phyloP scores from a whole-genome alignment of 129 eudicot species.

The Silybum marianum region DNA sequence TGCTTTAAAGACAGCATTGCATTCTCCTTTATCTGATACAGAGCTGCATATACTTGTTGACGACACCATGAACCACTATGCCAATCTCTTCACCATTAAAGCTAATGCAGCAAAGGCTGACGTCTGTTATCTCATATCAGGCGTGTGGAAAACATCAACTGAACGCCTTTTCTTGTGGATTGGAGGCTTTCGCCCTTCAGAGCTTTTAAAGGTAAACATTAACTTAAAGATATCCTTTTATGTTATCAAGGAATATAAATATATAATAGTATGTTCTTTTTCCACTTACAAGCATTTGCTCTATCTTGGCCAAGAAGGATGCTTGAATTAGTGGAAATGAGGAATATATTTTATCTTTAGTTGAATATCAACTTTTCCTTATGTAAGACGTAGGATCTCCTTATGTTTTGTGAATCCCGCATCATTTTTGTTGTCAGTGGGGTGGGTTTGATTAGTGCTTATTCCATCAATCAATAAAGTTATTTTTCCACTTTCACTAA shows the following conservation, averaged over 20 bases:
- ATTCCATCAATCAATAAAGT: constrained; percentile 41
- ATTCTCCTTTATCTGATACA: constrained; percentile 50
- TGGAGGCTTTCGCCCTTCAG: constrained; percentile 98
- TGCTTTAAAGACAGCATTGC: constrained; percentile 61
- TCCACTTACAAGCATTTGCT: background rate
- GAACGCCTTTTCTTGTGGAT: constrained; percentile 93
- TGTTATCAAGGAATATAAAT: background rate
- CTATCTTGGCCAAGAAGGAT: background rate
- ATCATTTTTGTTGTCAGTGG: constrained; percentile 33
- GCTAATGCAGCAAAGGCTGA: constrained; percentile 77
- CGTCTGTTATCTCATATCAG: constrained; percentile 87
- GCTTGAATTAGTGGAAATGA: background rate
- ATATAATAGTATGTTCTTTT: background rate
- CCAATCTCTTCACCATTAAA: constrained; percentile 72
- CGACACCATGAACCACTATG: constrained; percentile 63
- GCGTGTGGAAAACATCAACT: constrained; percentile 88
- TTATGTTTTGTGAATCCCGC: constrained; percentile 10
- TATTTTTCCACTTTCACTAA: constrained; percentile 33
- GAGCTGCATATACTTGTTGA: constrained; percentile 59
- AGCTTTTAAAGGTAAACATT: constrained; percentile 68
- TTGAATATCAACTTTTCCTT: background rate
- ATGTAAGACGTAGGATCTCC: background rate
- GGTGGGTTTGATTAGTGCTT: constrained; percentile 28
- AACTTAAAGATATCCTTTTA: background rate
- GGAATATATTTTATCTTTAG: background rate